A percentile compares a stretch with the other conserved stretches of the same genome.
Evolutionary conservation across 192 early-diverging fungal species (phyloP).

Genomic region (Anaeromyces robustus): DNA sequence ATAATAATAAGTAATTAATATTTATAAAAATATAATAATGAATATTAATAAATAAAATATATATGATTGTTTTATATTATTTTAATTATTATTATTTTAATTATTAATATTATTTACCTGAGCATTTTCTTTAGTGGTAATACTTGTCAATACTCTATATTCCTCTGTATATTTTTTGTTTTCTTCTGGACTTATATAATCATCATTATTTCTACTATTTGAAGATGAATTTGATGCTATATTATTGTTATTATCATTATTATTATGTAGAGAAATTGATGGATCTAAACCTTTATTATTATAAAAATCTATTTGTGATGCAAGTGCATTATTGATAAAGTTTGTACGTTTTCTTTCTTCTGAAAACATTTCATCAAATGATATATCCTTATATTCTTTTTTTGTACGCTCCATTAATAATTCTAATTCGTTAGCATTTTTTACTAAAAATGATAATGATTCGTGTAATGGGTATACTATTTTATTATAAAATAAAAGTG

Average conservation of each 20-base stretch:
- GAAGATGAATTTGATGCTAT: neutral
- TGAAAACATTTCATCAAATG: neutral
- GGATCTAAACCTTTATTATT: neutral
- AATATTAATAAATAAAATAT: too few relatives aligned
- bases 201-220: neutral
- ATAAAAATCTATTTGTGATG: neutral
- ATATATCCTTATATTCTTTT: neutral
- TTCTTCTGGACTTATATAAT: neutral
- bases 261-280: neutral
- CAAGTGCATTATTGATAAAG: neutral
- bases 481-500: too few relatives aligned
- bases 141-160: neutral
- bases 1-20: too few relatives aligned
- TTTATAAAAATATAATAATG: too few relatives aligned
- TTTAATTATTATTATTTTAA: too few relatives aligned
- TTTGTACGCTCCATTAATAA: neutral
- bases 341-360: neutral
- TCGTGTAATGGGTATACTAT: neutral
- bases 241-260: neutral
- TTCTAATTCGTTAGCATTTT: neutral
- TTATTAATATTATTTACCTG: too few relatives aligned
- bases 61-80: too few relatives aligned
- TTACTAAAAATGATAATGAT: neutral
- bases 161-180: neutral
- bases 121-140: neutral